Evolutionary conservation across 2,329 filamentous ascomycete genomes (phyloP), one percentile per base, ranked within the genome.

Genomic region (Aspergillus japonicus): DNA sequence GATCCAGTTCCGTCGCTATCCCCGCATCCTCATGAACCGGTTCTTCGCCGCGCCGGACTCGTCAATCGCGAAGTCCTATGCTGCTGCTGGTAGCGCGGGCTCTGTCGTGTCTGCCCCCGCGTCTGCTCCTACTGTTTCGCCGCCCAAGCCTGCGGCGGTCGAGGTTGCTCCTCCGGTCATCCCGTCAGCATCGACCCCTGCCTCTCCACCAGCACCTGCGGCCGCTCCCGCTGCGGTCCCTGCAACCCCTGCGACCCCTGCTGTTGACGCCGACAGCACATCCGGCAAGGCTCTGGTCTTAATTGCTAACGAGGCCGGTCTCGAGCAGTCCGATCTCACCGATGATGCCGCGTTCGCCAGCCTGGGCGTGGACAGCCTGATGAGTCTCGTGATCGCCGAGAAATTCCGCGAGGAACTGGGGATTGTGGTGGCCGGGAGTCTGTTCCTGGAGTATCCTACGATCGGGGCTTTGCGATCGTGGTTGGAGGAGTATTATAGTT

Each of bases 341-440:
- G 67, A 70, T 31, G 67, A 73, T 16, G 62, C 65, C 5, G 56
- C 33, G 2, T 72, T 76, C 50, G 60, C 62, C 2, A 62, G 68
- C 14, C 51, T 76, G 3, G 74, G 74, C 7, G 63, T 78, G 35
- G 75, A 77, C 58, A 71, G 66, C 29, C 62, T 77, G 10, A 66
- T 78, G 68, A 67, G 63, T 12, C 62, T 78, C 5, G 71, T 74
- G 5, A 67, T 77, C 8, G 57, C 69, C 1, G 68, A 70, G 35
- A 73, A 72, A 51, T 71, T 77, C 50, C 54, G 68, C 2, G 61
- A 60, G 2, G 64, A 75, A 54, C 63, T 77, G 12, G 66, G 64
- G 5, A 51, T 76, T 4, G 65, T 68, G 24, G 61, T 74, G 14
- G 56, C 68, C 24, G 60, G 66, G 51, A 58, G 57, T 51, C 24